Base-by-base conservation (phyloP, 495 filamentous ascomycete genomes). In the Bathelium albidoporum region DNA sequence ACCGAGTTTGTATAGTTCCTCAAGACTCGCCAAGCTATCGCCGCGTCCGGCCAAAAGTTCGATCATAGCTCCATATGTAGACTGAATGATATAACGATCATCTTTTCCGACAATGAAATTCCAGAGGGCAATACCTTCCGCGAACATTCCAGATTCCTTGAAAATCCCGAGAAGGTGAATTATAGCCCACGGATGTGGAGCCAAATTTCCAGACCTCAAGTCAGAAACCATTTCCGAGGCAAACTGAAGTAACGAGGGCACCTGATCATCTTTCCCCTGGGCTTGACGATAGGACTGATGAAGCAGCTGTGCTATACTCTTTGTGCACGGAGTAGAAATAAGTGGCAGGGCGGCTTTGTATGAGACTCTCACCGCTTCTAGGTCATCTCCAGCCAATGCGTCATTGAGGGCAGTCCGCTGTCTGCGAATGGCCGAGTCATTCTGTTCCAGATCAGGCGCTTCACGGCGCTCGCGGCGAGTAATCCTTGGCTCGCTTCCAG, bases 51-150 rank as follows among this genome's bases (percentile, higher is more conserved):
- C 76, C 41, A 81, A 66, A 39, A 75, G 65, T 63, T 81, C 79
- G 26, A 81, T 79, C 1, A 76, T 77, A 11, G 73, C 75, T 1
- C 79, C 79, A 59, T 80, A 81, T 11, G 78, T 76, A 3, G 72
- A 65, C 3, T 66, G 63, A 61, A 76, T 68, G 12, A 74, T 65
- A 39, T 71, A 71, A 9, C 65, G 58, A 18, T 76, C 76, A 32
- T 73, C 68, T 64, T 75, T 74, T 1, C 43, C 10, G 36, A 62
- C 32, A 16, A 81, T 68, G 77, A 77, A 80, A 10, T 67, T 58
- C 79, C 79, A 81, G 64, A 81, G 80, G 18, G 64, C 44, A n/a
- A 71, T 62, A 0, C 75, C 77, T 29, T 62, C 41, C 16, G 70
- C 66, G 32, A 75, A 79, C 24, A 71, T 67, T 31, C 71, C 65